Percentiles rank a stretch among this genome's conserved stretches.
phyloP scores from a whole-genome alignment of 2,329 filamentous ascomycete species.

The Nothopassalora personata region DNA sequence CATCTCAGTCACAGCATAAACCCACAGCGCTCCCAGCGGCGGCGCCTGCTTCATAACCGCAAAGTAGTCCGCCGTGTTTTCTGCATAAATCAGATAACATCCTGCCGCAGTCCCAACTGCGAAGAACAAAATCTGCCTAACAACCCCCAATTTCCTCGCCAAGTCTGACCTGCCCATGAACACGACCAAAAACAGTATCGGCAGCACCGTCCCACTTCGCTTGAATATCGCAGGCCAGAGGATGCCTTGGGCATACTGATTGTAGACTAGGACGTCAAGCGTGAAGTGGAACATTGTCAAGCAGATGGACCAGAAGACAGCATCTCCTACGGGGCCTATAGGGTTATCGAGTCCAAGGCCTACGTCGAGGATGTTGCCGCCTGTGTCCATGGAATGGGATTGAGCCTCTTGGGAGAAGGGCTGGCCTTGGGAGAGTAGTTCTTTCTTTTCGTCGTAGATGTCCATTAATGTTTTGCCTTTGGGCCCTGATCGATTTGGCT shows the following conservation, averaged over 20 bases:
- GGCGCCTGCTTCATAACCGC: constrained; percentile 88
- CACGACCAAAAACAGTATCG: constrained; percentile 42
- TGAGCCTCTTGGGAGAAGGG: constrained; percentile 45
- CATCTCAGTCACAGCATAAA: constrained; percentile 89
- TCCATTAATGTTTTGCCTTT: constrained; percentile 66
- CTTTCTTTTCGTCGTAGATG: constrained; percentile 58
- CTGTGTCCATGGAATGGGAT: constrained; percentile 28
- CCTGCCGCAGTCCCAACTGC: constrained; percentile 57
- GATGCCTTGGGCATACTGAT: constrained; percentile 68
- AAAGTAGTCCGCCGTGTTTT: constrained; percentile 74
- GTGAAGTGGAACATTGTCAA: constrained; percentile 70
- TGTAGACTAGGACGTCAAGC: constrained; percentile 71
- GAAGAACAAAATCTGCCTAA: constrained; percentile 57
- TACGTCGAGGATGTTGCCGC: constrained; percentile 33
- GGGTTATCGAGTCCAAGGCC: constrained; percentile 37
- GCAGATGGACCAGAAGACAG: constrained; percentile 49
- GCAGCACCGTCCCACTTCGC: constrained; percentile 46
- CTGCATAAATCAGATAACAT: constrained; percentile 74
- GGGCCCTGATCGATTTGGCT: constrained; percentile 63
- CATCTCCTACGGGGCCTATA: constrained; percentile 44
- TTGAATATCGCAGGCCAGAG: constrained; percentile 52
- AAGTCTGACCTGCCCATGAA: constrained; percentile 41
- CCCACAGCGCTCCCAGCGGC: constrained; percentile 76
- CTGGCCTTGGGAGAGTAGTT: constrained; percentile 41
- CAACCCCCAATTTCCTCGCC: constrained; percentile 40